Percentiles rank a stretch among this genome's conserved stretches.
phyloP scores from a whole-genome alignment of 805 yeast genomes.

The Spathaspora gorwiae region DNA sequence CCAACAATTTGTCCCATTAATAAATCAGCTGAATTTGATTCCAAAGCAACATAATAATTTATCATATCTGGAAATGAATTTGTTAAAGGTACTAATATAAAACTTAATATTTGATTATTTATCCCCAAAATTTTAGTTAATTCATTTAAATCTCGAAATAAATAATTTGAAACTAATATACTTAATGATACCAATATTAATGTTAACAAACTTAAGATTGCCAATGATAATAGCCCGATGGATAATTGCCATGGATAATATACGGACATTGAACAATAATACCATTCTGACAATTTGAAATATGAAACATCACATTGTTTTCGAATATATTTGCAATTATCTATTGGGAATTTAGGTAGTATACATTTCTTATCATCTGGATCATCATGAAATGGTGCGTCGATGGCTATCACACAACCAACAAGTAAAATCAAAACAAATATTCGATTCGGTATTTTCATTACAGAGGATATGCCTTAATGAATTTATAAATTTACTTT shows the following conservation, averaged over 20 bases:
- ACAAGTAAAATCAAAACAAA: neutral
- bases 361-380: neutral
- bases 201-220: conserved; percentile 11
- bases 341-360: neutral
- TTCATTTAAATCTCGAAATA: conserved; percentile 26
- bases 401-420: neutral
- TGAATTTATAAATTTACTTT: too few species aligned
- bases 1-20: conserved; percentile 38
- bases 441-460: conserved; percentile 1
- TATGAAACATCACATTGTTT: conserved; percentile 19
- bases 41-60: conserved; percentile 28
- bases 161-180: conserved; percentile 29
- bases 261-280: conserved; percentile 20
- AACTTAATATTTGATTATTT: conserved; percentile 27
- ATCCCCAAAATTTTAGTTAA: conserved; percentile 20
- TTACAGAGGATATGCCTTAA: too few species aligned
- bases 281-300: conserved; percentile 22
- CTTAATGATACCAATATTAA: conserved; percentile 22
- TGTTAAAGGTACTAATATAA: conserved; percentile 30
- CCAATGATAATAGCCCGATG: conserved; percentile 8
- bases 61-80: conserved; percentile 36
- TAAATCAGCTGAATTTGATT: conserved; percentile 24
- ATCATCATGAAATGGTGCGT: neutral
- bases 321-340: conserved; percentile 14
- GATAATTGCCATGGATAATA: conserved; percentile 11